These are phyloP conservation scores for Penicillium brevicompactum DNA, from an alignment of 2,329 filamentous ascomycete genomes.

Conservation along the genomic window DNA sequence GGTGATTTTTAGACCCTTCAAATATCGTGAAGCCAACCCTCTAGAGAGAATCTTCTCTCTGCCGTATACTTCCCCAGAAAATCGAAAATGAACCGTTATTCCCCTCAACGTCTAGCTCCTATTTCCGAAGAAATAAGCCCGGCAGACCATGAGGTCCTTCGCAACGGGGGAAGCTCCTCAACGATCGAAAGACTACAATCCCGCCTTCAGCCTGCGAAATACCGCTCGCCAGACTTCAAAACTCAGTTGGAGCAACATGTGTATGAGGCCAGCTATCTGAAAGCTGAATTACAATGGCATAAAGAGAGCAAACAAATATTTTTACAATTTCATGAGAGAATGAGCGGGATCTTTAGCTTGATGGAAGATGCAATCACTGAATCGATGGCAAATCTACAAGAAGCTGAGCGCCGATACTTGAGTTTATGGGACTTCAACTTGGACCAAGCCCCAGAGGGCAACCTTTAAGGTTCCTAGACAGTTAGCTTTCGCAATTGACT, in stretches of 20 bases:
- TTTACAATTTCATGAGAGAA: slow-evolving; percentile 11
- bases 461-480: neutral
- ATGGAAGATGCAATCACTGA: slow-evolving; percentile 13
- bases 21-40: no score
- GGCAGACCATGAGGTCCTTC: slow-evolving; percentile 12
- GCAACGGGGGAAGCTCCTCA: slow-evolving; percentile 13
- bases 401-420: slow-evolving; percentile 8
- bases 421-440: neutral
- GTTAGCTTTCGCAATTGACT: no score
- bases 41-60: no score
- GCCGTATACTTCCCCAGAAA: no score
- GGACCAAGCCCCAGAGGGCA: neutral
- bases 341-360: slow-evolving; percentile 8
- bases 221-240: neutral
- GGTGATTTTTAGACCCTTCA: no score
- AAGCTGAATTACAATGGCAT: slow-evolving; percentile 18
- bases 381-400: slow-evolving; percentile 3
- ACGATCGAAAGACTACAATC: slow-evolving; percentile 19
- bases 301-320: slow-evolving; percentile 21
- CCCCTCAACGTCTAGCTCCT: slow-evolving; percentile 2
- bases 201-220: slow-evolving; percentile 7
- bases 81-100: neutral
- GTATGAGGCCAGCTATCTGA: slow-evolving; percentile 19
- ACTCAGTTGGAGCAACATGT: slow-evolving; percentile 9
- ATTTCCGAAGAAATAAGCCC: slow-evolving; percentile 20